These are phyloP conservation scores for Fonsecaea pedrosoi DNA, from an alignment of 2,329 filamentous ascomycete species.

Conservation along the genomic window DNA sequence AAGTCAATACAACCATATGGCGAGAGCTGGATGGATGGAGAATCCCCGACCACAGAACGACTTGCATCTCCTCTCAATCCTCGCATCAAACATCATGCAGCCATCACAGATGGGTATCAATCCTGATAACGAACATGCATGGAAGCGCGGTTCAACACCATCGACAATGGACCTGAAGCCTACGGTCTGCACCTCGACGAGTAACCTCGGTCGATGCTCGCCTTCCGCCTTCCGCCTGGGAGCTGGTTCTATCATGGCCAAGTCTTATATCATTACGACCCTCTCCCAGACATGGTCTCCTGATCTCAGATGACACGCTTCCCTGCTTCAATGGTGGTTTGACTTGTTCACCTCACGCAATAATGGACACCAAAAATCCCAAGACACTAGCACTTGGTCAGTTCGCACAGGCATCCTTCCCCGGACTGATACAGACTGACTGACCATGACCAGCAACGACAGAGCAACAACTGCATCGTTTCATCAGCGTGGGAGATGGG, in stretches of 20 bases:
- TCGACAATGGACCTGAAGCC: no score
- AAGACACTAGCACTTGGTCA: slow-evolving; percentile 1
- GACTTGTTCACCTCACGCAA: background rate
- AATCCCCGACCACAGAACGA: background rate
- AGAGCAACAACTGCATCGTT: slow-evolving; percentile 5
- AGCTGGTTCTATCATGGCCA: background rate
- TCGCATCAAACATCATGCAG: background rate
- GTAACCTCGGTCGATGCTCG: no score
- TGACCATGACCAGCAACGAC: background rate
- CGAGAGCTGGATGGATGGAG: background rate
- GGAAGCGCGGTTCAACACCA: slow-evolving; percentile 4
- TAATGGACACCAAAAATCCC: slow-evolving; percentile 4
- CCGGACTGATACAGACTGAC: background rate
- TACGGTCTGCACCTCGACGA: no score
- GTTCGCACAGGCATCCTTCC: background rate
- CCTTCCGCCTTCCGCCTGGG: background rate
- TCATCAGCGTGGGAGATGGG: slow-evolving; percentile 15
- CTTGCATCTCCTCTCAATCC: background rate
- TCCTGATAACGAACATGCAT: background rate
- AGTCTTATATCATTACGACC: background rate
- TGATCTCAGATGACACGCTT: background rate
- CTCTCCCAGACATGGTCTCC: background rate
- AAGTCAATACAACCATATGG: no score
- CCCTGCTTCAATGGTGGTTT: background rate
- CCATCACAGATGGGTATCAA: background rate